Conservation (phyloP, 2,329 filamentous ascomycete species). For the Aspergillus sp. region DNA sequence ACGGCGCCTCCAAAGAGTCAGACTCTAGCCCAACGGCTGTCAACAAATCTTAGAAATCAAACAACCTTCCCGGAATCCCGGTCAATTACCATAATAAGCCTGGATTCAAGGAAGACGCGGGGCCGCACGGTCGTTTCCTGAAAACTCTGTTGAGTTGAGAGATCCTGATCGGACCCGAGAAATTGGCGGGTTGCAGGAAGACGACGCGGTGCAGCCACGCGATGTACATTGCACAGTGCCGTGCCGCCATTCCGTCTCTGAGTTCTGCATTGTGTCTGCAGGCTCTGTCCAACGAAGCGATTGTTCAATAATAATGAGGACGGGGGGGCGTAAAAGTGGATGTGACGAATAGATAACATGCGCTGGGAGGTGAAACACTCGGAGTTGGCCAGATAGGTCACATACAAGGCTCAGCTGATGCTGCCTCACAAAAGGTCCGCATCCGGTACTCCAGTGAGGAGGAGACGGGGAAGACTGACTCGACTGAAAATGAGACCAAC, state of each 20-base stretch:
- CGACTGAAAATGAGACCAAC: too few species aligned
- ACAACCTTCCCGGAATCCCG: neutral
- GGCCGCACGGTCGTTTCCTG: neutral
- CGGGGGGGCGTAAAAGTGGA: neutral
- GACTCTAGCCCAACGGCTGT: conserved; percentile 2
- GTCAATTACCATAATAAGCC: neutral
- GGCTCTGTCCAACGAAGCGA: neutral
- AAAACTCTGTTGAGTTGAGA: neutral
- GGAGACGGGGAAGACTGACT: too few species aligned
- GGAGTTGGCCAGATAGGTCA: neutral
- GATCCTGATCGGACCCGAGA: neutral
- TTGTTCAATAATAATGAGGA: conserved; percentile 1
- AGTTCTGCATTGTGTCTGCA: neutral
- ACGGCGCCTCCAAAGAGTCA: too few species aligned
- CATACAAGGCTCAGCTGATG: conserved; percentile 6
- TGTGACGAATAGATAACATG: neutral
- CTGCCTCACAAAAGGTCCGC: neutral
- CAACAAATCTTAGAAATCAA: neutral
- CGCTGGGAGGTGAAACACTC: neutral
- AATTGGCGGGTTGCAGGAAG: neutral
- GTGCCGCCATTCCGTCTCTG: neutral
- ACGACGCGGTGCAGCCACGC: too few species aligned
- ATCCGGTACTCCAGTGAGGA: too few species aligned
- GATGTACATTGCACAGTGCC: neutral
- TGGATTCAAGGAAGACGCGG: neutral